These are phyloP conservation scores for Cajanus cajan DNA, from an alignment of 306 rosid species.

Conservation along the genomic window DNA sequence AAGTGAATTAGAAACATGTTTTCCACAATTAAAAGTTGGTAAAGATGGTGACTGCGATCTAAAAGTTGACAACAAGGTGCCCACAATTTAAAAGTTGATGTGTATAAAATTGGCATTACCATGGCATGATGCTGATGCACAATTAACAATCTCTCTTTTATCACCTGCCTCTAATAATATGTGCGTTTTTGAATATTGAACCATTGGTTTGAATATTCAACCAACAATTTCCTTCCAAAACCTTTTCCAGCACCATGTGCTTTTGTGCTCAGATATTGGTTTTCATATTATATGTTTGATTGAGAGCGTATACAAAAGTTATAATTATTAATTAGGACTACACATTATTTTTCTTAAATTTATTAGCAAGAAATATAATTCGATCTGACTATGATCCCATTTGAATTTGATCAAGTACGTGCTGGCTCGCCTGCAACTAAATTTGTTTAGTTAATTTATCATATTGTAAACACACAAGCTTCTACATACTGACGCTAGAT, in stretches of 20 bases:
- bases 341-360: neutral
- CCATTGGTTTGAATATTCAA: neutral
- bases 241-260: neutral
- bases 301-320: neutral
- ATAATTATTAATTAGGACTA: neutral
- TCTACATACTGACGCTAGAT: neutral
- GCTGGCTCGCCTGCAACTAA: neutral
- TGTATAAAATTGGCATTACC: neutral
- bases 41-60: constrained; percentile 7
- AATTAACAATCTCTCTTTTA: neutral
- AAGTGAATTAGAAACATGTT: neutral
- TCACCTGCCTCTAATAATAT: neutral
- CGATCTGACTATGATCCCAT: neutral
- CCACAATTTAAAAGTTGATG: neutral
- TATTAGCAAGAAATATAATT: neutral
- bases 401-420: neutral
- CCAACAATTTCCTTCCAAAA: neutral
- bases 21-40: neutral
- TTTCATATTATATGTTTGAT: neutral
- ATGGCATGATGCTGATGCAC: neutral
- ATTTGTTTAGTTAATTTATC: neutral
- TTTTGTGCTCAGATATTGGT: neutral
- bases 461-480: neutral
- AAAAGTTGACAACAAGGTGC: constrained; percentile 3
- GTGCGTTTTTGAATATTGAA: neutral